phyloP scores from a whole-genome alignment of 495 filamentous ascomycete genomes.

The Daldinia bambusicola region DNA sequence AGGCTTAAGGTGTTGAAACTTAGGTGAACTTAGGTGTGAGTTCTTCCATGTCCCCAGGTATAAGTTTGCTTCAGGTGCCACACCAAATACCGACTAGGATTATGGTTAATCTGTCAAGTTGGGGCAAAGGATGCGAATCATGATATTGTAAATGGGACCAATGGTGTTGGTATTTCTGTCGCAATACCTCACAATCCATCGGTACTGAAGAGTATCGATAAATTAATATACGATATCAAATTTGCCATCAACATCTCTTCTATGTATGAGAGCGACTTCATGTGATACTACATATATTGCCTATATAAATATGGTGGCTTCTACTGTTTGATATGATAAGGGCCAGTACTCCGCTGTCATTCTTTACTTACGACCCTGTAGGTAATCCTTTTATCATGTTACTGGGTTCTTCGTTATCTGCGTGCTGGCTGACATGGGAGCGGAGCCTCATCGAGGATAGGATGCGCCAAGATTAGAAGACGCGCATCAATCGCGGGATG shows the following conservation, averaged over 20 bases:
- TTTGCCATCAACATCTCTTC: background rate
- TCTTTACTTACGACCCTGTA: background rate
- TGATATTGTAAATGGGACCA: background rate
- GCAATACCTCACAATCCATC: background rate
- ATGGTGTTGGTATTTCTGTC: background rate
- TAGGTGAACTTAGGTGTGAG: no score
- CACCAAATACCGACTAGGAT: no score
- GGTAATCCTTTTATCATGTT: background rate
- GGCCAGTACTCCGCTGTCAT: background rate
- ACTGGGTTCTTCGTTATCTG: background rate
- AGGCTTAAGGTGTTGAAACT: no score
- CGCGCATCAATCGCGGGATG: constrained; percentile 4
- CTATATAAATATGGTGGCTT: no score
- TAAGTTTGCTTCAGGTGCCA: no score
- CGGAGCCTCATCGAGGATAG: constrained; percentile 1
- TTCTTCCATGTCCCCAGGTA: no score
- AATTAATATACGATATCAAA: background rate
- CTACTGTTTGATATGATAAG: background rate
- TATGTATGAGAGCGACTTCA: no score
- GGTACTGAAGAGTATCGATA: background rate
- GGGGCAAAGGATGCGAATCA: background rate
- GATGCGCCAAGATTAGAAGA: constrained; percentile 12
- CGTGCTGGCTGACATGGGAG: background rate
- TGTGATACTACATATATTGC: no score
- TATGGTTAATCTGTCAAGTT: background rate